Evolutionary conservation across 1,139 yeast genomes (phyloP), one percentile per base, ranked within the genome.

Genomic region (Yamadazyma friedrichii): DNA sequence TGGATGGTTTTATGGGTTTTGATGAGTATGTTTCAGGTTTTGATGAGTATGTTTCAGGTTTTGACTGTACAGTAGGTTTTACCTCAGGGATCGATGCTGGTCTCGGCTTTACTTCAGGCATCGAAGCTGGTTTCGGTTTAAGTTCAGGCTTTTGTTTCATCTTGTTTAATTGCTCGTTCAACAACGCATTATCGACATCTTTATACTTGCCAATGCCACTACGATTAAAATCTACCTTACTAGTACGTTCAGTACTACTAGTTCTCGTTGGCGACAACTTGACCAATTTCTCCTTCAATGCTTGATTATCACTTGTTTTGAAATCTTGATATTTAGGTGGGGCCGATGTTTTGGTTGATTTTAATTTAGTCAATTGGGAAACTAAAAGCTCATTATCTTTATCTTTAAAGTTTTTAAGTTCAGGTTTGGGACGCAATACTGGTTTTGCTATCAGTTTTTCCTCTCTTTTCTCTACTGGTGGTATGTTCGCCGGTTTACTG

Each of bases 251-350:
- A 9, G 37, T 36, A 12, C 48, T 47, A 5, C 53, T 45, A 9
- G 42, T 6, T 20, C 34, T 43, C n/a, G 44, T 41, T 4, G 46
- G 46, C 2, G 45, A 41, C 15, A 43, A 35, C 1, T 17, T 58
- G 31, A 50, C 49, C 50, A 62, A 47, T 36, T 61, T 67, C 0
- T 52, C 42, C 29, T 55, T 46, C 41, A 65, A 50, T 2, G 50
- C 42, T 38, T 56, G 53, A 1, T 61, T 41, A 37, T 65, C 70
- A 22, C 43, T 43, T 9, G 29, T 11, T 22, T 36, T 29, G 20
- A 30, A 36, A 15, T 36, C 22, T 12, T 31, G 31, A 26, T 27
- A 37, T 12, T 41, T 44, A 15, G 46, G 47, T 38, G 51, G 50
- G 22, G 44, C 17, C 29, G 41, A 39, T 36, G 27, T 39, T 47